A percentile compares a stretch with the other conserved stretches of the same genome.
Conservation (phyloP, 768 basidiomycete species). For the Pseudohyphozyma bogoriensis region DNA sequence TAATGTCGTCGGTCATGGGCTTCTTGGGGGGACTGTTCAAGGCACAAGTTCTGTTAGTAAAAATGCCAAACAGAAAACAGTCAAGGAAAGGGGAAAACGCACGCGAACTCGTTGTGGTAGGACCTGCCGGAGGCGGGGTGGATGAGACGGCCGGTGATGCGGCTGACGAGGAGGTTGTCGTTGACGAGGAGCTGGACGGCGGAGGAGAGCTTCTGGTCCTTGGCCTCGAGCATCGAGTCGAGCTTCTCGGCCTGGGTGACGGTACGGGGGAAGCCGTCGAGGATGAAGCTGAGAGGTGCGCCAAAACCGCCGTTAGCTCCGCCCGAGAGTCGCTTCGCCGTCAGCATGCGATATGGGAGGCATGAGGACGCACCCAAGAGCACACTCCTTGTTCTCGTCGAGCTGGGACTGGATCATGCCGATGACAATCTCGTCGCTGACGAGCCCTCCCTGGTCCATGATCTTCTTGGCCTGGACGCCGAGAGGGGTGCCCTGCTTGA, state of each 20-base stretch:
- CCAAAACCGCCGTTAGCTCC: too few species aligned
- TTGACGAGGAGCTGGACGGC: slow-evolving; percentile 85
- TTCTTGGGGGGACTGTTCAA: slow-evolving; percentile 84
- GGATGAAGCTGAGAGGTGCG: slow-evolving; percentile 61
- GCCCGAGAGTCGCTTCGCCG: too few species aligned
- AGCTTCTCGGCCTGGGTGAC: slow-evolving; percentile 94
- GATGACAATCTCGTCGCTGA: slow-evolving; percentile 93
- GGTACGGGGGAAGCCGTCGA: slow-evolving; percentile 98
- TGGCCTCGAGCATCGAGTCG: slow-evolving; percentile 70
- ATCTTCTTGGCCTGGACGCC: slow-evolving; percentile 91
- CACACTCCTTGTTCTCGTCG: slow-evolving; percentile 81
- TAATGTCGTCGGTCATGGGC: slow-evolving; percentile 79
- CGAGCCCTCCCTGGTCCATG: slow-evolving; percentile 93
- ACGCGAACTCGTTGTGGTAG: slow-evolving; percentile 95
- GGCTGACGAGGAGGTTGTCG: slow-evolving; percentile 89
- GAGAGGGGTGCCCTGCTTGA: slow-evolving; percentile 70
- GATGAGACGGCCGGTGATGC: slow-evolving; percentile 91
- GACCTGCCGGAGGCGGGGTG: slow-evolving; percentile 80
- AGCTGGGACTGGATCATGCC: slow-evolving; percentile 94
- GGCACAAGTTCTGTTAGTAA: neutral
- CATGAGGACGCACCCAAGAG: slow-evolving; percentile 68
- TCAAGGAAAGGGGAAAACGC: neutral
- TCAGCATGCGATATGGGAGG: too few species aligned
- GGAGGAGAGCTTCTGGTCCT: slow-evolving; percentile 82
- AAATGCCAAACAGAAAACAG: neutral